Base-by-base conservation (phyloP, 2,329 filamentous ascomycete genomes). In the Pseudocercospora fuligena region DNA sequence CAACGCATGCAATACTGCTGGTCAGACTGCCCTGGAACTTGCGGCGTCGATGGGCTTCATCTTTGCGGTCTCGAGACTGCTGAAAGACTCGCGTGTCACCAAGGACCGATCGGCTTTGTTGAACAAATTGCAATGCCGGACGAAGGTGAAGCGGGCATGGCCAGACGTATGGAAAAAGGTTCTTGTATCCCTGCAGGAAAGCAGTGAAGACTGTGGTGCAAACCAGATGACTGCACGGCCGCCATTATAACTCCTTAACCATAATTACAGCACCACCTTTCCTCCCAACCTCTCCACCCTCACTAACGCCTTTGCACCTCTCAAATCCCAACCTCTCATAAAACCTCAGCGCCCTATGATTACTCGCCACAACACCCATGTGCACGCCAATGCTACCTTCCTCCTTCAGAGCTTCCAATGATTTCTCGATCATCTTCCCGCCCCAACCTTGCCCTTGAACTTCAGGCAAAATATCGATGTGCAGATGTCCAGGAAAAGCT, bases 401-500 rank as follows among this genome's bases (percentile, higher is more conserved):
- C 11, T 56, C 66, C 63, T 70, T 74, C 7, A 78, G 56, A 12
- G 61, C 68, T 3, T 68, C 64, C 43, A 76, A 68, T 23, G 78
- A 72, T 0, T 47, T 65, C n/a, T 73, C 63, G n/a, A 80, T 71
- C 46, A 80, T 51, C 23, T 64, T 53, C 19, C 49, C 63, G 1
- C 79, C 79, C 68, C 71, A 78, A 0, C 79, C 78, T 33, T 71
- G 71, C 9, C 75, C 66, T 61, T 79, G 78, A 47, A 71, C 77
- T 46, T 74, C 72, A 0, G 76, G 74, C 56, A 80, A 59, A 9
- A 80, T 74, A 59, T 80, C 73, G 53, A 80, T 76, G 49, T 80
- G 79, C 21, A 81, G 69, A 70, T 81, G 79, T 5, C 77, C 78
- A 0, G 77, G 75, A 65, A 75, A 80, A 46, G 66, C 61, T 21